phyloP scores from a whole-genome alignment of 2,329 filamentous ascomycete genomes.

The Colletotrichum theobromicola region DNA sequence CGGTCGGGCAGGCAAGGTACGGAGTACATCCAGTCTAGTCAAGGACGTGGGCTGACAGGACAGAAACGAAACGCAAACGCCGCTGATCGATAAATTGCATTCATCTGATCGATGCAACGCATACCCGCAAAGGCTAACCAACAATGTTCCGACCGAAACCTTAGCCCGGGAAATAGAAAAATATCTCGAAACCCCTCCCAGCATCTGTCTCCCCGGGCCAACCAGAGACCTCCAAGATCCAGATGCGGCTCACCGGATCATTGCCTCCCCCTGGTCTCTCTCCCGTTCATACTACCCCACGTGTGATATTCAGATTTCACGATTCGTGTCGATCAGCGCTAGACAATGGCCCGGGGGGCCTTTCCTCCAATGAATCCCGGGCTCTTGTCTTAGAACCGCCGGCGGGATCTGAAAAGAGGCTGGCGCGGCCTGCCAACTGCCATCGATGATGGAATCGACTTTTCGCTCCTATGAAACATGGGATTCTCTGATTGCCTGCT shows the following conservation, averaged over 20 bases:
- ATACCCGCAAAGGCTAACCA: neutral
- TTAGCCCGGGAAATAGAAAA: neutral
- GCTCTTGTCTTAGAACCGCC: neutral
- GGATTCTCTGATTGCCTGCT: slow-evolving; percentile 8
- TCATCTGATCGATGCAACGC: neutral
- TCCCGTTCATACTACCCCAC: neutral
- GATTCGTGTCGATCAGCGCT: slow-evolving; percentile 13
- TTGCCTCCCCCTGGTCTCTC: neutral
- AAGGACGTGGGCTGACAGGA: neutral
- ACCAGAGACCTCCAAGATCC: neutral
- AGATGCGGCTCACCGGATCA: slow-evolving; percentile 11
- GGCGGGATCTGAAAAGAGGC: neutral
- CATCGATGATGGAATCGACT: slow-evolving; percentile 22
- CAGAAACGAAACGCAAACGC: neutral
- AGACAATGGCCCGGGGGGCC: neutral
- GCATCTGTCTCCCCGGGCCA: neutral
- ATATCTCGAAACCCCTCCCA: neutral
- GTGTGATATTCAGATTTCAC: slow-evolving; percentile 9
- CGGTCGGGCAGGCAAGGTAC: neutral
- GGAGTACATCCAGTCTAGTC: neutral
- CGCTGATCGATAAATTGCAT: neutral
- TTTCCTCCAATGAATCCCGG: neutral
- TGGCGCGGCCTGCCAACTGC: neutral
- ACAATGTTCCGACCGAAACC: neutral
- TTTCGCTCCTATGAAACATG: slow-evolving; percentile 17